Evolutionary conservation across 2,329 filamentous ascomycete species (phyloP).

Genomic region (Harringtonia aguacate): DNA sequence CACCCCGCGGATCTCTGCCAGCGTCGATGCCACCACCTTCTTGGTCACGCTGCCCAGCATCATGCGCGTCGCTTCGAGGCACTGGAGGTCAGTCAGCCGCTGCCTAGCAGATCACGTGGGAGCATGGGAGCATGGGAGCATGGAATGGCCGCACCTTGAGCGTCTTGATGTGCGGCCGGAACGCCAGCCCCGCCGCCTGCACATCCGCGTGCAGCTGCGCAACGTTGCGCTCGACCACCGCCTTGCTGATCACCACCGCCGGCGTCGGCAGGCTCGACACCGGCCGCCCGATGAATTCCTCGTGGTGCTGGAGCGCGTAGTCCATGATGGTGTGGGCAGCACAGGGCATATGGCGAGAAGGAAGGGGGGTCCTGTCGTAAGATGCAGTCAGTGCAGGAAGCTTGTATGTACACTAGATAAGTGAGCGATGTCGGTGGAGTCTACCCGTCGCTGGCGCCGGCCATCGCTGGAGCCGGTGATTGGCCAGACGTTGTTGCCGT

Average conservation of each 20-base stretch:
- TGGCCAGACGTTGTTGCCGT: no score
- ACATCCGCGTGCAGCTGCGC: slow-evolving; percentile 26
- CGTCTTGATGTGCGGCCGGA: slow-evolving; percentile 33
- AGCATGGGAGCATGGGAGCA: no score
- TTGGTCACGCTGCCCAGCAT: slow-evolving; percentile 25
- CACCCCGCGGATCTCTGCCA: slow-evolving; percentile 27
- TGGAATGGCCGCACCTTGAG: slow-evolving; percentile 30
- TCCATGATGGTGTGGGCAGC: no score
- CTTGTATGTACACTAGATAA: no score
- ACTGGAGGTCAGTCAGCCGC: slow-evolving; percentile 15
- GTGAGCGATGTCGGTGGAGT: no score
- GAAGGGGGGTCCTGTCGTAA: no score
- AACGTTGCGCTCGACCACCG: slow-evolving; percentile 26
- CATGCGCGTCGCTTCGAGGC: slow-evolving; percentile 24
- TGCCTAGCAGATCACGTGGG: no score
- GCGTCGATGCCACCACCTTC: slow-evolving; percentile 27
- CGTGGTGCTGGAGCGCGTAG: slow-evolving; percentile 18
- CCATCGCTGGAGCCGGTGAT: no score
- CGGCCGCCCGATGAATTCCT: slow-evolving; percentile 23
- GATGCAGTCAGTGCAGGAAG: no score
- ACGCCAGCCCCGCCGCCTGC: slow-evolving; percentile 23
- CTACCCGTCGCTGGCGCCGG: no score
- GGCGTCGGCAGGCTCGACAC: slow-evolving; percentile 25
- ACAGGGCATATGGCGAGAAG: no score
- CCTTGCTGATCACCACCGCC: slow-evolving; percentile 26